A percentile compares a stretch with the other conserved stretches of the same genome.
Evolutionary conservation across 2,329 filamentous ascomycete species (phyloP).

Genomic region (Chlorencoelia australis): DNA sequence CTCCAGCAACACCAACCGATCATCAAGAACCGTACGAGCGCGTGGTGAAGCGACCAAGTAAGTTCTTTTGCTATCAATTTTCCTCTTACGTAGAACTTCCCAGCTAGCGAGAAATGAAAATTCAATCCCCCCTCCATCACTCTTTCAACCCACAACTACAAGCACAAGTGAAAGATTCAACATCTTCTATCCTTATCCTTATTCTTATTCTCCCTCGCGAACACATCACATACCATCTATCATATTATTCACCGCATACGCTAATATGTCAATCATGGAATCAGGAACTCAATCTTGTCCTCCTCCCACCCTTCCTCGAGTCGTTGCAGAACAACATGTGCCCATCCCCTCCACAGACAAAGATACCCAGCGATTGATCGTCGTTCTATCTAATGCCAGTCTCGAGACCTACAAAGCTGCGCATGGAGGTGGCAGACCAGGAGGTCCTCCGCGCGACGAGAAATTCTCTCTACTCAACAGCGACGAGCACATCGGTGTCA

Average conservation of each 20-base stretch:
- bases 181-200: background rate
- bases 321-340: slow-evolving; percentile 85
- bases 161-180: background rate
- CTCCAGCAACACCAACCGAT: slow-evolving; percentile 19
- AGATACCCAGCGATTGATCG: slow-evolving; percentile 82
- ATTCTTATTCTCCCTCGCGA: slow-evolving; percentile 1
- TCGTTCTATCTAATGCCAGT: slow-evolving; percentile 93
- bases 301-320: slow-evolving; percentile 77
- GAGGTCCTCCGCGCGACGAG: slow-evolving; percentile 56
- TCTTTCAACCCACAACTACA: background rate
- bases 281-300: slow-evolving; percentile 90
- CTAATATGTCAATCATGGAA: slow-evolving; percentile 23
- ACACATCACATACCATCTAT: slow-evolving; percentile 3
- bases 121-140: background rate
- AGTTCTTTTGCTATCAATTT: slow-evolving; percentile 9
- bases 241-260: slow-evolving; percentile 6
- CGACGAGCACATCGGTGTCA: slow-evolving; percentile 97
- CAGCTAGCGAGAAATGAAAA: no score
- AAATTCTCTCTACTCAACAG: slow-evolving; percentile 98
- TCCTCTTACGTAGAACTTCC: background rate
- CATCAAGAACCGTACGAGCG: no score
- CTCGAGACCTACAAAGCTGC: slow-evolving; percentile 95
- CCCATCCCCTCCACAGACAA: slow-evolving; percentile 82
- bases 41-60: slow-evolving; percentile 25
- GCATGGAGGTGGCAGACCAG: slow-evolving; percentile 55